Conservation (phyloP, 805 yeast species). For the Isabelozyma heimii region DNA sequence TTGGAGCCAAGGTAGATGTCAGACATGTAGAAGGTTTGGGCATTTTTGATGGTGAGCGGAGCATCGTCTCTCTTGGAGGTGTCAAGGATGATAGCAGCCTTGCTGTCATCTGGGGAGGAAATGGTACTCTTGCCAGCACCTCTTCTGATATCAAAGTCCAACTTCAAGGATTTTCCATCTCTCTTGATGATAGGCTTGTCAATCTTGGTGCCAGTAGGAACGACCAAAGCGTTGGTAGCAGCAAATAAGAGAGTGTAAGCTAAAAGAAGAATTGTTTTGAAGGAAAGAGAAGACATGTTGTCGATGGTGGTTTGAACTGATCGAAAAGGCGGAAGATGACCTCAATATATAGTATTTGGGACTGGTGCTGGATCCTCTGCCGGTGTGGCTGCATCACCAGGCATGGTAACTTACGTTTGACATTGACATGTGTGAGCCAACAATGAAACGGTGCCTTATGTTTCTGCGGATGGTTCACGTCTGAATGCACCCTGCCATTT, state of each 20-base stretch:
- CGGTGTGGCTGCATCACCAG: too few relatives aligned
- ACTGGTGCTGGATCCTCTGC: too few relatives aligned
- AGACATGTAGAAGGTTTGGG: slow-evolving; percentile 6
- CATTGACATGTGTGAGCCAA: too few relatives aligned
- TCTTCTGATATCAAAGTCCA: neutral
- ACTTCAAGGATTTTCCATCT: neutral
- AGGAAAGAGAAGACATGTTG: neutral
- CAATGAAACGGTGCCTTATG: too few relatives aligned
- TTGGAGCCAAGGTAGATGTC: slow-evolving; percentile 10
- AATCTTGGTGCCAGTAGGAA: neutral
- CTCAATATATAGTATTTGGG: too few relatives aligned
- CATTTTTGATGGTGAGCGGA: slow-evolving; percentile 6
- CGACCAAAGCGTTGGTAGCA: neutral
- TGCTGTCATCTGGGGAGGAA: neutral
- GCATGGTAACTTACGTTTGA: too few relatives aligned
- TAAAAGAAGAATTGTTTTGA: neutral
- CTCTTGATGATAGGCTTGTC: neutral
- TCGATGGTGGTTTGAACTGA: neutral
- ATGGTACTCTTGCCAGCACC: neutral
- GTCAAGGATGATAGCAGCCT: neutral
- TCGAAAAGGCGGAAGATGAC: too few relatives aligned
- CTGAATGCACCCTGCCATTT: too few relatives aligned
- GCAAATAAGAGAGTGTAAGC: neutral
- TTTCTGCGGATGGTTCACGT: too few relatives aligned
- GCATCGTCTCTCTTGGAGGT: slow-evolving; percentile 4